Base-by-base conservation (phyloP, 2,329 filamentous ascomycete species). In the Onygena corvina region DNA sequence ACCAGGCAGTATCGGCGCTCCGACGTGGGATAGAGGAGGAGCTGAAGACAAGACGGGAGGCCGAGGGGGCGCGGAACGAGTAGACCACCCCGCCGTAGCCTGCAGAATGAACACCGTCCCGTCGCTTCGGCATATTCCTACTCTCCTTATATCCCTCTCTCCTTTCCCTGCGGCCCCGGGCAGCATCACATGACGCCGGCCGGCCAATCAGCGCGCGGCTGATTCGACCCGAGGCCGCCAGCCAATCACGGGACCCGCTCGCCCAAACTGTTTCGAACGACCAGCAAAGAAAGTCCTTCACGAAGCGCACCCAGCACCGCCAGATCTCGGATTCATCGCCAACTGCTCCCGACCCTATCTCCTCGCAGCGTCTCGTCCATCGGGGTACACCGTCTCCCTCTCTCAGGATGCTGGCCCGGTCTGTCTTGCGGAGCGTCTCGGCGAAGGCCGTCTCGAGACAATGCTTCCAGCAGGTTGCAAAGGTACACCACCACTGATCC, bases 341-440 rank as follows among this genome's bases (percentile, higher is more conserved):
- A 58, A 51, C 52, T 34, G 21, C 40, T 52, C 56, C 51, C 58
- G 57, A 60, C 60, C 59, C 60, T 61, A 40, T 40, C 34, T 46
- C 25, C 31, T 25, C 29, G 29, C 50, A 34, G 29, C 20, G 12
- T 44, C 42, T 12, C 48, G 18, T 48, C 58, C 58, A 60, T 59
- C 61, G 58, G 58, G 57, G 57, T 58, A 55, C 57, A 61, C n/a
- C n/a, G n/a, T 59, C 56, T 57, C 58, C 59, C 50, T 58, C 57
- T 50, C 55, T 50, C 48, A 84, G 71, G 69, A 95, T 96, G 90
- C 82, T 95, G 79, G 84, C 86, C 75, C 85, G 88, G 79, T 87
- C 88, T 73, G 81, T 81, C 74, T 75, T 93, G 78, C 87, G 87
- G 77, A 81, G 85, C 70, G 79, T 84, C 80, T 88, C 88, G 80